Evolutionary conservation across 1,139 yeast genomes (phyloP), one percentile per base, ranked within the genome.

Genomic region (Yamadazyma blattariae): DNA sequence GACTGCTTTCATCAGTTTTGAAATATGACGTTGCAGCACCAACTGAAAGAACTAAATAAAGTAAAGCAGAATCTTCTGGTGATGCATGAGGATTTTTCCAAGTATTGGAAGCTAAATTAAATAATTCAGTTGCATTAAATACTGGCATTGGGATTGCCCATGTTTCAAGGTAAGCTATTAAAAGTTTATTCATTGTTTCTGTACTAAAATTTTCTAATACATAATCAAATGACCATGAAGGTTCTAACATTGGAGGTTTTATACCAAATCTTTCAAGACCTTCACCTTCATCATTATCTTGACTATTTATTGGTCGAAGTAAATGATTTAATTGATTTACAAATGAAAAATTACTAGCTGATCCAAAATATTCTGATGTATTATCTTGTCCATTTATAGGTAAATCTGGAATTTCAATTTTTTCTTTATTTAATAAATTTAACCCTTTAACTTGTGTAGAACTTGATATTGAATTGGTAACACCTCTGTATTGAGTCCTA

Each of bases 21-120:
- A 43, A 43, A 25, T 34, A 41, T 2, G 47, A 43, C 7, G 45
- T 36, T 8, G 47, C 34, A 9, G 47, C 45, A 14, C 47, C 47
- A 7, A 35, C 29, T 8, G 44, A 37, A 15, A 43, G 25, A 8
- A 41, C 33, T 22, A 43, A 35, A 19, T 34, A 41, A 14, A 43
- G 34, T n/a, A 41, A 34, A 5, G 47, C 47, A n/a, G 20, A 17
- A 29, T 43, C 42, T 9, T 43, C 36, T 1, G 40, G 27, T 2
- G 41, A 9, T 11, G 38, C 37, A 16, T 29, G 15, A 7, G 42
- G 41, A 20, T 41, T 40, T 25, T 32, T 34, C 47, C 47, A 43
- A 2, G 40, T 40, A n/a, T 29, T 24, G 3, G 37, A 18, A 3
- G 42, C 39, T 13, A 43, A 34, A 3, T 18, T 13, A 25, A 41